Conservation (phyloP, 2,329 filamentous ascomycete species). For the Paecilomyces formosus region DNA sequence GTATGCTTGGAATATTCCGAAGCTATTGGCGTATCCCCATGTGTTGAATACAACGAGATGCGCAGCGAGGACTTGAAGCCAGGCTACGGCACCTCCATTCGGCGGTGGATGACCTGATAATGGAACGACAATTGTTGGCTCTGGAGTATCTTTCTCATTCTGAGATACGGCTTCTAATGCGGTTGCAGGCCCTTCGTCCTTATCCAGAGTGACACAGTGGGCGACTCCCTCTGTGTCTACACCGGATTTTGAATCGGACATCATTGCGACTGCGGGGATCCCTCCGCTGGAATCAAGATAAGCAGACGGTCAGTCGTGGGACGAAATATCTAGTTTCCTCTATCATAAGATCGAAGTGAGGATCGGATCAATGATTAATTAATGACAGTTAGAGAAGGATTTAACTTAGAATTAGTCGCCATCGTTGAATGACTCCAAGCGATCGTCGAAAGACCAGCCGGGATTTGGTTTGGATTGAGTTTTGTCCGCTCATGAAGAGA, state of each 20-base stretch:
- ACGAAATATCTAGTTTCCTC: too few relatives aligned
- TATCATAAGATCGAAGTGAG: too few relatives aligned
- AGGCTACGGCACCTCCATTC: constrained; percentile 23
- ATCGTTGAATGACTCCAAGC: too few relatives aligned
- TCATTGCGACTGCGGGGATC: neutral
- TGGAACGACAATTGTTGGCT: neutral
- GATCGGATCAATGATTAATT: too few relatives aligned
- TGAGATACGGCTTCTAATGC: neutral
- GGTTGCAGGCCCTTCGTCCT: neutral
- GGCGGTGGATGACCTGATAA: constrained; percentile 12
- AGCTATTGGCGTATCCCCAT: constrained; percentile 22
- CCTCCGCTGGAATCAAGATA: neutral
- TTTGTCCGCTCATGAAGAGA: too few relatives aligned
- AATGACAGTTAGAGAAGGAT: too few relatives aligned
- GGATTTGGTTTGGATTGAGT: too few relatives aligned
- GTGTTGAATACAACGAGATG: constrained; percentile 22
- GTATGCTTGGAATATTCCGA: constrained; percentile 40
- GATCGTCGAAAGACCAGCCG: too few relatives aligned
- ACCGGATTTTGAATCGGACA: neutral
- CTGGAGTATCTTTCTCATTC: neutral
- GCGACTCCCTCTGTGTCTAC: neutral
- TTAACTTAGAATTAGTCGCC: too few relatives aligned
- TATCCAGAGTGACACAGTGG: neutral
- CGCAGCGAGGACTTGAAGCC: constrained; percentile 21
- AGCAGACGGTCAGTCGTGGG: neutral